Evolutionary conservation across 257 asterid species (phyloP).

Genomic region (Solanum arcanum): DNA sequence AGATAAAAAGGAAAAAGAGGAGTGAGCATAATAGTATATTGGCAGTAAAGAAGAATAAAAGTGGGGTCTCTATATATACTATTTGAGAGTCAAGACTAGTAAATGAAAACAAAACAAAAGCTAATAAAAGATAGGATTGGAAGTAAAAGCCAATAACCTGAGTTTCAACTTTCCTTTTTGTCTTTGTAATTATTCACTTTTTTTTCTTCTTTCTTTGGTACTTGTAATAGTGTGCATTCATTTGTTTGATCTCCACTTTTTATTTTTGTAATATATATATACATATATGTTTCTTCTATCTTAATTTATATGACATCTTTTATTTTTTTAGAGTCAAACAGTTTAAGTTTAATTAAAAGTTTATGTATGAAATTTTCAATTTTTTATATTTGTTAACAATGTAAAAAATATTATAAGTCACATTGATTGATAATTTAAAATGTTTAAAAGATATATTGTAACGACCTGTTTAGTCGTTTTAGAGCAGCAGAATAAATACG

Average conservation of each 20-base stretch:
- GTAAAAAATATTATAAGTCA: too few species aligned
- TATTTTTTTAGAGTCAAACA: too few species aligned
- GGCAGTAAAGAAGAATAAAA: background rate
- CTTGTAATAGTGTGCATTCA: background rate
- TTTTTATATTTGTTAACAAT: too few species aligned
- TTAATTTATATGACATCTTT: too few species aligned
- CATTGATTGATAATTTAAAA: too few species aligned
- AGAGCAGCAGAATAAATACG: too few species aligned
- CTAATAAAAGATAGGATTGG: background rate
- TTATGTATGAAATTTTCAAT: too few species aligned
- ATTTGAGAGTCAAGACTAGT: background rate
- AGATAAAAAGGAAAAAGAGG: background rate
- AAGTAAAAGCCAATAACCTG: background rate
- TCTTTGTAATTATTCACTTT: background rate
- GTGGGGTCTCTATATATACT: background rate
- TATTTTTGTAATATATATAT: background rate
- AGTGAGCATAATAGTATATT: background rate
- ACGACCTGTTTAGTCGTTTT: too few species aligned
- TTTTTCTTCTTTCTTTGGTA: background rate
- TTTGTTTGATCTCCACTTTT: background rate
- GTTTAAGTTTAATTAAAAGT: accelerated
- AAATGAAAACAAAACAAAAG: background rate
- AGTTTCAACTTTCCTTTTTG: background rate
- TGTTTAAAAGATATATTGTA: too few species aligned
- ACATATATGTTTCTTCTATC: too few species aligned